phyloP scores from a whole-genome alignment of 169 alveolate species.

The Neospora caninum region DNA sequence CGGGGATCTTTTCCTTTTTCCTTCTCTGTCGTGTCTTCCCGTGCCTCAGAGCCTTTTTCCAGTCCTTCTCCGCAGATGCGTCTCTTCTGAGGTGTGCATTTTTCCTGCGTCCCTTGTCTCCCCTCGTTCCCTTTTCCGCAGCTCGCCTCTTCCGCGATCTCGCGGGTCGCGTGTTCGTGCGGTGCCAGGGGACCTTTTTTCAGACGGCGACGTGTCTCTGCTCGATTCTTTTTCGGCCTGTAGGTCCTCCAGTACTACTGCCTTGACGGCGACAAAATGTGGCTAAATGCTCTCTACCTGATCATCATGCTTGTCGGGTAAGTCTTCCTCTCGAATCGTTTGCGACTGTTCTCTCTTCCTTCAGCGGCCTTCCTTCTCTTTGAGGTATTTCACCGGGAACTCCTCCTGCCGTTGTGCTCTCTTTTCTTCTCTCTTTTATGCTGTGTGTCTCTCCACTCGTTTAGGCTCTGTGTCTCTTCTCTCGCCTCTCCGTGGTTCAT shows the following conservation, averaged over 20 bases:
- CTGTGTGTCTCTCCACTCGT: too few relatives aligned
- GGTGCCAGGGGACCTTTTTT: not conserved
- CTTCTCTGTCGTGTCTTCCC: not conserved
- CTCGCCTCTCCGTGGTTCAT: too few relatives aligned
- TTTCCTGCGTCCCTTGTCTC: not conserved
- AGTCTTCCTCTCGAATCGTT: not conserved
- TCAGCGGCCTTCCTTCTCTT: too few relatives aligned
- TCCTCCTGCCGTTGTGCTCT: too few relatives aligned
- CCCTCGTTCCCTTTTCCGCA: not conserved
- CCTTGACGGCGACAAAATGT: slow-evolving; percentile 20
- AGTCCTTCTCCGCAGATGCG: not conserved
- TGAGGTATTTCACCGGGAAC: too few relatives aligned
- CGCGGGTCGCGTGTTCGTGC: not conserved
- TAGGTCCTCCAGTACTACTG: slow-evolving; percentile 37
- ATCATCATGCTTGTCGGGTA: not conserved
- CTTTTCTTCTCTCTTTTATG: too few relatives aligned
- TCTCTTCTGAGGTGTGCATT: too few relatives aligned
- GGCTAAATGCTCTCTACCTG: not conserved
- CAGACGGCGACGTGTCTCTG: too few relatives aligned
- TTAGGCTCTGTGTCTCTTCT: too few relatives aligned
- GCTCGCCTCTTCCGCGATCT: not conserved
- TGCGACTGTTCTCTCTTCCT: too few relatives aligned
- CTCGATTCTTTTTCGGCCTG: not conserved
- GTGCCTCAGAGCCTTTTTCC: not conserved
- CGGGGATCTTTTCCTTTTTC: not conserved